Base-by-base conservation (phyloP, 2,329 filamentous ascomycete species). In the Reticulascus tulasneorum region DNA sequence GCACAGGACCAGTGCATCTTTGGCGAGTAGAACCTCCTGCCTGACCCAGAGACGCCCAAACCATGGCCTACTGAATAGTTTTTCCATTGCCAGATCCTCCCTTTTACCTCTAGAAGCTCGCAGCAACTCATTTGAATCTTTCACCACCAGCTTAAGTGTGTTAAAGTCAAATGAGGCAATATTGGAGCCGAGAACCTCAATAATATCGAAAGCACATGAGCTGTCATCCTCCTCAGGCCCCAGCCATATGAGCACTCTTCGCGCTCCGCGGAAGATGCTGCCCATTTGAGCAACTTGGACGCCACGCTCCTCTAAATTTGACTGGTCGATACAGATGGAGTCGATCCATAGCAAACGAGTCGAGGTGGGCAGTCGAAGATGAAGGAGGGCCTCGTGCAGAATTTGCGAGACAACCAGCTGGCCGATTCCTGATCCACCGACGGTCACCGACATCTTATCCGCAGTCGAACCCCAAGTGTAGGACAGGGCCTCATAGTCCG, bases 321-420 rank as follows among this genome's bases (percentile, higher is more conserved):
- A 20, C 27, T 29, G 27, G 16, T 29, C 15, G 27, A 29, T 29
- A n/a, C 27, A 29, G 27, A 29, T 17, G 9, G 27, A 17, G n/a
- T 29, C 27, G 15, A 29, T 29, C 27, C 27, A 29, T 4, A 29
- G 8, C 9, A 29, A 10, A n/a, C n/a, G n/a, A n/a, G n/a, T n/a
- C n/a, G n/a, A n/a, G n/a, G n/a, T n/a, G n/a, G n/a, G n/a, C n/a
- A n/a, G n/a, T n/a, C n/a, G n/a, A n/a, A n/a, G n/a, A n/a, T n/a
- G n/a, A 9, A 18, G 9, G 6, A 29, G 27, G 4, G 21, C 17
- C 3, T 18, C 9, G 27, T 10, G 13, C 4, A 29, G 18, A 11
- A 16, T 29, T n/a, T 20, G 27, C 7, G 27, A 29, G 12, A 29
- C 27, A 1, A 17, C n/a, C n/a, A n/a, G n/a, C n/a, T n/a, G n/a